These are phyloP conservation scores for Candida sanyaensis DNA, from an alignment of 1,139 yeast species.

Conservation along the genomic window DNA sequence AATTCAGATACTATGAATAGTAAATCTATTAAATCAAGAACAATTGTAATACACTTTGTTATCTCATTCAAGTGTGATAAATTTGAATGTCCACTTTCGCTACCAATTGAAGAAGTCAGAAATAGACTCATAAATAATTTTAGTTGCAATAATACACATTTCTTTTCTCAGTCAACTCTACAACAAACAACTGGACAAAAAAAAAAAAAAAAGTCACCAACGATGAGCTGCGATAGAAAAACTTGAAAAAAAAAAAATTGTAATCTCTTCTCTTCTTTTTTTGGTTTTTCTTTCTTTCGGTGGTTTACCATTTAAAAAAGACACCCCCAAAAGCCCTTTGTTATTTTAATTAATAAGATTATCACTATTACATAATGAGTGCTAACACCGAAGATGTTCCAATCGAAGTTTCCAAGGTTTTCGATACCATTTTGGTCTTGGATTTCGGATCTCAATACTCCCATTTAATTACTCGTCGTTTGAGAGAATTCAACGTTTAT, in stretches of 20 bases:
- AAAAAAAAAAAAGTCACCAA: not conserved
- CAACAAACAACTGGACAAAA: no score
- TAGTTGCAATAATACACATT: not conserved
- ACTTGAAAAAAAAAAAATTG: not conserved
- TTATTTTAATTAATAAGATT: not conserved
- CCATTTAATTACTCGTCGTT: constrained; percentile 93
- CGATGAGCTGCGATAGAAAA: constrained; percentile 3
- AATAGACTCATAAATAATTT: not conserved
- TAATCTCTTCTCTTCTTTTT: not conserved
- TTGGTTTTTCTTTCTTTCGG: constrained; percentile 6
- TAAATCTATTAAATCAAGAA: no score
- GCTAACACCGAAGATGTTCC: constrained; percentile 34
- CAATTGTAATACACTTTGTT: no score
- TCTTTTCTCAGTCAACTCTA: not conserved
- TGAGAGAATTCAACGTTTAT: constrained; percentile 96
- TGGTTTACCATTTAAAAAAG: constrained; percentile 3
- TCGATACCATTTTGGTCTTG: constrained; percentile 94
- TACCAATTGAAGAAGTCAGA: constrained; percentile 1
- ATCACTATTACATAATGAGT: constrained; percentile 1
- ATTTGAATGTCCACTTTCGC: not conserved
- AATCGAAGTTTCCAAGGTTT: constrained; percentile 73
- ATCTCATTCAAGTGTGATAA: no score
- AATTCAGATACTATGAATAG: no score
- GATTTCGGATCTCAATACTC: constrained; percentile 99
- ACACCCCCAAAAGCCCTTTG: not conserved